These are phyloP conservation scores for Epichloe aotearoae DNA, from an alignment of 2,329 filamentous ascomycete species.

Conservation along the genomic window DNA sequence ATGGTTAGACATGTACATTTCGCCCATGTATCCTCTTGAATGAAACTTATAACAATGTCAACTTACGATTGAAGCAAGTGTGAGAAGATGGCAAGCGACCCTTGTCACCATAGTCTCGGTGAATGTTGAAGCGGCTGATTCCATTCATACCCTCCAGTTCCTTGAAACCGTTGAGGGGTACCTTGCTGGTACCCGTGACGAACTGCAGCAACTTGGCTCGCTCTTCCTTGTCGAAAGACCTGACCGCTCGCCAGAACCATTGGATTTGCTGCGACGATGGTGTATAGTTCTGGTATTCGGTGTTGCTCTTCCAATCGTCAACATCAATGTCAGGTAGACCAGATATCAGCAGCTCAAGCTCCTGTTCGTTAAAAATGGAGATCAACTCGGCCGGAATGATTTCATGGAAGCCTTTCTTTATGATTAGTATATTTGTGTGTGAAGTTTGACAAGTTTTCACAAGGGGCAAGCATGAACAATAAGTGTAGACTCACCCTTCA, in stretches of 20 bases:
- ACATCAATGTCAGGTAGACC: slow-evolving; percentile 94
- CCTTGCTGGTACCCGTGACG: slow-evolving; percentile 95
- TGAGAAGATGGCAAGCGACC: slow-evolving; percentile 91
- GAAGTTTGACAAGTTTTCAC: neutral
- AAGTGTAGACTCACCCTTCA: slow-evolving; percentile 49
- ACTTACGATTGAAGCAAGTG: slow-evolving; percentile 98
- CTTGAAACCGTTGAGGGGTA: slow-evolving; percentile 96
- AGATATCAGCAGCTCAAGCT: slow-evolving; percentile 90
- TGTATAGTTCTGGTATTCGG: slow-evolving; percentile 96
- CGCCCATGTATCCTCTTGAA: neutral
- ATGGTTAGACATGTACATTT: neutral
- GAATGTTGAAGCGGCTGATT: slow-evolving; percentile 95
- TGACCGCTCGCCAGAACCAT: slow-evolving; percentile 98
- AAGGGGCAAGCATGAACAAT: neutral
- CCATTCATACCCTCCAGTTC: slow-evolving; percentile 99
- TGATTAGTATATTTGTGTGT: neutral
- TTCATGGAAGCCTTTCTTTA: slow-evolving; percentile 73
- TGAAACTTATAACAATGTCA: slow-evolving; percentile 17
- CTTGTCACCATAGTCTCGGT: slow-evolving; percentile 94
- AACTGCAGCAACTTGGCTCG: slow-evolving; percentile 94
- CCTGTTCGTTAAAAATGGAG: slow-evolving; percentile 96
- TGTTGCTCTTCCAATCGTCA: slow-evolving; percentile 98
- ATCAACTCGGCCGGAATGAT: slow-evolving; percentile 92
- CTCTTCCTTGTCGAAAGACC: slow-evolving; percentile 98
- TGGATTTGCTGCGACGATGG: slow-evolving; percentile 92